Evolutionary conservation across 768 basidiomycete species (phyloP), one percentile per base, ranked within the genome.

Genomic region (Paxillus ammoniavirescens): DNA sequence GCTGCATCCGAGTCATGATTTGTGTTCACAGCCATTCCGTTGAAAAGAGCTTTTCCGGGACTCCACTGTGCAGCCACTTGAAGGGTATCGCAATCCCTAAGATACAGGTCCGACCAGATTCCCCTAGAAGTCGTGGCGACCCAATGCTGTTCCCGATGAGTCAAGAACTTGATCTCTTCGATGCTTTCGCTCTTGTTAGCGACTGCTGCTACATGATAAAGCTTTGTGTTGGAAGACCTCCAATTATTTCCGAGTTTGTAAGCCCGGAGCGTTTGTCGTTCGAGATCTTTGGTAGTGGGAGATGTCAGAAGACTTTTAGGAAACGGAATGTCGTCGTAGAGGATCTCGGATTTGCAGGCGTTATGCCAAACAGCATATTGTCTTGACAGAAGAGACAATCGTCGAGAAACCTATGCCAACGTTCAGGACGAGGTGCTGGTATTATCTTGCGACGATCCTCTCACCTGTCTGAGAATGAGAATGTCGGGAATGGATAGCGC

Each of bases 291-390:
- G 6, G 70, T 65, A 5, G 75, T 63, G 47, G 81, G 65, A 1
- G 65, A 60, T 9, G 68, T 65, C n/a, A 80, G 50, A 4, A 70
- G 53, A 17, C 60, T 53, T 6, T 65, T 58, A 1, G 80, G 75
- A 55, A 84, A 87, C 0, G 86, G 84, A 51, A 77, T 79, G 0
- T 78, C 77, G 21, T 65, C 66, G 7, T 60, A 52, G 3, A 82
- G 63, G 46, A 87, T 73, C 42, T 79, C 73, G 44, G 52, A 65
- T 15, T 57, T 60, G 59, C 77, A 81, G 15, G 77, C 79, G 42
- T 77, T 77, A 14, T 72, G 74, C 86, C 86, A 88, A 12, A 87
- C 76, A 52, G 79, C 74, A 43, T 77, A 79, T 23, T 80, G 70
- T 6, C 63, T 66, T 1, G 81, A 78, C n/a, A 84, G 54, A 9